phyloP scores from a whole-genome alignment of 1,284 basidiomycete genomes.

The Boletus calvinii region DNA sequence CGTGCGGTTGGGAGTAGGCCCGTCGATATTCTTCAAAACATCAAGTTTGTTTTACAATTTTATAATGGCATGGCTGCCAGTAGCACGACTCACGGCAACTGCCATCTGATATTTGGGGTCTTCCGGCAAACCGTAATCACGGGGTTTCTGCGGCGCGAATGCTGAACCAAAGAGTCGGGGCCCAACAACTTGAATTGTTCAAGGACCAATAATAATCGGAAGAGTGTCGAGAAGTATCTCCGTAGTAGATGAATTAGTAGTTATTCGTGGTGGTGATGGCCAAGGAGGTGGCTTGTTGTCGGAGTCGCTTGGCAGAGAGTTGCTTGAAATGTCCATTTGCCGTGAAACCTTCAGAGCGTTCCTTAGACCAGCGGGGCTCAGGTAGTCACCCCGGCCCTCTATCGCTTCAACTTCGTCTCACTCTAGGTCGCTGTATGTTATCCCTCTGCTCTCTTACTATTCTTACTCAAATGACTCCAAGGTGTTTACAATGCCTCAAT shows the following conservation, averaged over 20 bases:
- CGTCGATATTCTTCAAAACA: neutral
- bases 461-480: conserved; percentile 7
- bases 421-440: conserved; percentile 13
- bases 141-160: neutral
- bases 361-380: neutral
- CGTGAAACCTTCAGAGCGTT: neutral
- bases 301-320: neutral
- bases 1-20: neutral
- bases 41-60: too few relatives aligned
- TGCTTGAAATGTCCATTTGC: conserved; percentile 13
- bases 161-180: neutral
- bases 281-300: neutral
- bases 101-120: neutral
- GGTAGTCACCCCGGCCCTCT: neutral
- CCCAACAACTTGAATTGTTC: neutral
- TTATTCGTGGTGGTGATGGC: neutral
- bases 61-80: neutral
- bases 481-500: conserved; percentile 25
- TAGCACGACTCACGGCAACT: neutral
- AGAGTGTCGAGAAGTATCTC: neutral
- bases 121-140: neutral
- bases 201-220: neutral
- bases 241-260: neutral
- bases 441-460: conserved; percentile 2
- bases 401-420: neutral